These are phyloP conservation scores for Trichothecium roseum DNA, from an alignment of 2,329 filamentous ascomycete genomes.

Conservation along the genomic window DNA sequence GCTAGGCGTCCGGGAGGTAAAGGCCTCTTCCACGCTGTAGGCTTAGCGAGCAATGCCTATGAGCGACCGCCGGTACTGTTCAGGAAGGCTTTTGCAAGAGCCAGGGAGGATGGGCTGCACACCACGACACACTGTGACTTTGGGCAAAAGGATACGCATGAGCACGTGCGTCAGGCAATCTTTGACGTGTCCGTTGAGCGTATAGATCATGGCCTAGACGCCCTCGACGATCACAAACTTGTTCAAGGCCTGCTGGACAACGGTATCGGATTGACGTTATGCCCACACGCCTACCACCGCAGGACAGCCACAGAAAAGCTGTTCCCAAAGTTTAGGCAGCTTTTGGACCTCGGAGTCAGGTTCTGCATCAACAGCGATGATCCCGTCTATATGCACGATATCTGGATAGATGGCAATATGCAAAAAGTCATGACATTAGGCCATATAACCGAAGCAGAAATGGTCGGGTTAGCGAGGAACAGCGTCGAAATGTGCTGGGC, in stretches of 20 bases:
- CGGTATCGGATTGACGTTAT: slow-evolving; percentile 53
- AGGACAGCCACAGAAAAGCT: slow-evolving; percentile 25
- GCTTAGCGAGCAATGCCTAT: slow-evolving; percentile 32
- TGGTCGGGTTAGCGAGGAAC: slow-evolving; percentile 28
- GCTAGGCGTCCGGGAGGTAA: no score
- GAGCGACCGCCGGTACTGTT: slow-evolving; percentile 31
- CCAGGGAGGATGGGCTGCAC: slow-evolving; percentile 25
- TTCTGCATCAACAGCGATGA: slow-evolving; percentile 64
- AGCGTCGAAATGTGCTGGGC: slow-evolving; percentile 38
- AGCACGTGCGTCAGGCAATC: slow-evolving; percentile 39
- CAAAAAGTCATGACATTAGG: slow-evolving; percentile 2
- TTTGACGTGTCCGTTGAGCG: slow-evolving; percentile 31
- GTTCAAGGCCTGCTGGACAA: slow-evolving; percentile 44
- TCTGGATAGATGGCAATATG: slow-evolving; percentile 8
- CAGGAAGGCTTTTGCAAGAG: slow-evolving; percentile 22
- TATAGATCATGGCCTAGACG: slow-evolving; percentile 62
- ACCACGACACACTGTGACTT: slow-evolving; percentile 39
- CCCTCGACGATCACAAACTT: slow-evolving; percentile 46
- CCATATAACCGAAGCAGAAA: slow-evolving; percentile 26
- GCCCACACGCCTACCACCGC: slow-evolving; percentile 31
- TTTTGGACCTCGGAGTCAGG: slow-evolving; percentile 49
- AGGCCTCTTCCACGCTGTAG: slow-evolving; percentile 28
- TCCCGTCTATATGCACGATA: slow-evolving; percentile 61
- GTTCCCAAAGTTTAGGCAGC: slow-evolving; percentile 32
- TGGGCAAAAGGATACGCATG: slow-evolving; percentile 31